A percentile compares a stretch with the other conserved stretches of the same genome.
Conservation (phyloP, 495 filamentous ascomycete species). For the Annulohypoxylon maeteangense region DNA sequence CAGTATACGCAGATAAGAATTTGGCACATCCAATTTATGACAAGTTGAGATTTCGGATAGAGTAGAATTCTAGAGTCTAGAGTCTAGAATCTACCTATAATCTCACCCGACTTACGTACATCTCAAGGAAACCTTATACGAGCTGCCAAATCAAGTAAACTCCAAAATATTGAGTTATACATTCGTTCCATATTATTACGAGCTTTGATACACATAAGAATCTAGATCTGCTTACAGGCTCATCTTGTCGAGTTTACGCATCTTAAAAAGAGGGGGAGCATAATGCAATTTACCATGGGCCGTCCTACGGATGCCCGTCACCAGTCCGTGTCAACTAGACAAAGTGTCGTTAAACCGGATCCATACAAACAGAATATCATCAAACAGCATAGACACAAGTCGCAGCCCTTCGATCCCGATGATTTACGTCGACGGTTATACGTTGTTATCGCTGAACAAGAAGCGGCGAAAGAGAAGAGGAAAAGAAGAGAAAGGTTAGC, state of each 20-base stretch:
- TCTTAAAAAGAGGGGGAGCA: background rate
- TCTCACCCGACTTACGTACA: constrained; percentile 1
- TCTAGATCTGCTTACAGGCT: background rate
- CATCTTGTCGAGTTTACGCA: background rate
- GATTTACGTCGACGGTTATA: constrained; percentile 61
- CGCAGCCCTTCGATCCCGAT: constrained; percentile 60
- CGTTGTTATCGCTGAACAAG: constrained; percentile 56
- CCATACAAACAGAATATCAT: constrained; percentile 20
- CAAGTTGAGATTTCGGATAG: constrained; percentile 6
- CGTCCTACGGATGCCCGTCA: constrained; percentile 28
- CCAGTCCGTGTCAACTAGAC: constrained; percentile 11
- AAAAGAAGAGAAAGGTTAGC: constrained; percentile 19
- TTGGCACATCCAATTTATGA: background rate
- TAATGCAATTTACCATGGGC: constrained; percentile 42
- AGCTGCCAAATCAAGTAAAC: background rate
- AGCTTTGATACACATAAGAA: constrained; percentile 4
- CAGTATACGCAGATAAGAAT: constrained; percentile 19
- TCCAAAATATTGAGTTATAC: constrained; percentile 4
- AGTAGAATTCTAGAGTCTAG: too few species aligned
- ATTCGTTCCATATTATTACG: constrained; percentile 14
- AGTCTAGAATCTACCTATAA: constrained; percentile 4
- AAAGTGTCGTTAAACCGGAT: constrained; percentile 26
- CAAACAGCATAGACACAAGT: constrained; percentile 44
- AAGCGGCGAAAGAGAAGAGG: constrained; percentile 43
- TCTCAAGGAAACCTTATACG: background rate